Percentiles rank a stretch among this genome's conserved stretches.
These are phyloP conservation scores for Blastosporella zonata DNA, from an alignment of 1,284 basidiomycete genomes.

Conservation along the genomic window DNA sequence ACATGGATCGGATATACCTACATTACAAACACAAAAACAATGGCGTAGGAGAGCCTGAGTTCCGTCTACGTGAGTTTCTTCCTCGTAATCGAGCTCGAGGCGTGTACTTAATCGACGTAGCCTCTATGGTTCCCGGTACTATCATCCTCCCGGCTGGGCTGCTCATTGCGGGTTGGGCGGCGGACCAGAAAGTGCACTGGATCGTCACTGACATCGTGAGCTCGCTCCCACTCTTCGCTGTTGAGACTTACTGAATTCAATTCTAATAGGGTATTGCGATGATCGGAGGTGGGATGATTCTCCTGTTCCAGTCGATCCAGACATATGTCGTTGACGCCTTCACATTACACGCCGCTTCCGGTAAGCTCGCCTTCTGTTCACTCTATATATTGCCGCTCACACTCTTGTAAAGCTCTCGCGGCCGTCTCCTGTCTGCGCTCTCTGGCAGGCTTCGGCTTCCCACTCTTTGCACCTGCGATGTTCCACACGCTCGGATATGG, in stretches of 20 bases:
- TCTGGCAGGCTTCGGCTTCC: slow-evolving; percentile 63
- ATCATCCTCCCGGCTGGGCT: slow-evolving; percentile 57
- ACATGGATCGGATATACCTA: slow-evolving; percentile 54
- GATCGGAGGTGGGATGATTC: slow-evolving; percentile 51
- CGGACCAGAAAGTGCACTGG: slow-evolving; percentile 56
- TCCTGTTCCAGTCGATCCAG: slow-evolving; percentile 57
- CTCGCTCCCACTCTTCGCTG: neutral
- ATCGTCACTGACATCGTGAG: slow-evolving; percentile 64
- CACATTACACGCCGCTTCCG: slow-evolving; percentile 62
- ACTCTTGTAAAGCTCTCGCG: slow-evolving; percentile 42
- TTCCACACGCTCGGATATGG: slow-evolving; percentile 62
- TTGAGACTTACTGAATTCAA: neutral
- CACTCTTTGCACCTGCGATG: slow-evolving; percentile 66
- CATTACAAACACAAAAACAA: slow-evolving; percentile 48
- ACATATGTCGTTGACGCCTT: slow-evolving; percentile 68
- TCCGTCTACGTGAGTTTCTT: slow-evolving; percentile 41
- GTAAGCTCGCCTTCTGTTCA: neutral
- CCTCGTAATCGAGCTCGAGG: neutral
- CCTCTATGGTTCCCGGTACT: slow-evolving; percentile 25
- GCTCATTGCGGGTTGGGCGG: slow-evolving; percentile 66
- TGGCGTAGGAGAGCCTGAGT: slow-evolving; percentile 57
- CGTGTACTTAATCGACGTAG: slow-evolving; percentile 1
- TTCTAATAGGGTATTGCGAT: slow-evolving; percentile 49
- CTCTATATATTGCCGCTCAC: neutral
- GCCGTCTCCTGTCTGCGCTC: slow-evolving; percentile 57